These are phyloP conservation scores for Fagus sylvatica DNA, from an alignment of 306 rosid species.

Conservation along the genomic window DNA sequence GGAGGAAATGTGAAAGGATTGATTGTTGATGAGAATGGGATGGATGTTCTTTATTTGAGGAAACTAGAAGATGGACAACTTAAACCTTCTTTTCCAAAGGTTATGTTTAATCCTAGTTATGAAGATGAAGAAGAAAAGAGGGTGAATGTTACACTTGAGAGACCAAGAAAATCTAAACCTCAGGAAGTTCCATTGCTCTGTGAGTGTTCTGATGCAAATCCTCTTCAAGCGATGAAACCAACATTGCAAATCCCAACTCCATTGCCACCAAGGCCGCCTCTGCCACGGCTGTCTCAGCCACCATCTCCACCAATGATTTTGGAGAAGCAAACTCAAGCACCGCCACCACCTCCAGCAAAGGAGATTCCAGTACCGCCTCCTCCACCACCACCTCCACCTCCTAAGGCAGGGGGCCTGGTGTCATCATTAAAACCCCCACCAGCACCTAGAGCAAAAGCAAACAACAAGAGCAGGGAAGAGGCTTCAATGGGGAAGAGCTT, in stretches of 20 bases:
- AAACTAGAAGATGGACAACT: slow-evolving; percentile 44
- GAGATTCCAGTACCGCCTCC: slow-evolving; percentile 16
- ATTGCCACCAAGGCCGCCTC: slow-evolving; percentile 9
- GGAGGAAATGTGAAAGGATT: slow-evolving; percentile 48
- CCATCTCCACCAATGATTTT: slow-evolving; percentile 29
- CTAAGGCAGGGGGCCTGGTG: slow-evolving; percentile 31
- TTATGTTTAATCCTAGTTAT: slow-evolving; percentile 51
- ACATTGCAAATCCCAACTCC: slow-evolving; percentile 18
- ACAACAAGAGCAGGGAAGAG: slow-evolving; percentile 24
- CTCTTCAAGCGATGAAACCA: slow-evolving; percentile 18
- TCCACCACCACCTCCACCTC: slow-evolving; percentile 32
- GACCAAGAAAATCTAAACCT: slow-evolving; percentile 19
- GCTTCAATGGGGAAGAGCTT: slow-evolving; percentile 35
- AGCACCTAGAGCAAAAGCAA: slow-evolving; percentile 39
- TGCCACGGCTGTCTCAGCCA: slow-evolving; percentile 16
- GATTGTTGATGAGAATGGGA: slow-evolving; percentile 50
- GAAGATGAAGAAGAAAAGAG: slow-evolving; percentile 47
- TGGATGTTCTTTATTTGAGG: slow-evolving; percentile 46
- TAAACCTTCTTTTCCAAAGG: slow-evolving; percentile 32
- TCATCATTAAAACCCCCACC: slow-evolving; percentile 49
- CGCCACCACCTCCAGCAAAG: slow-evolving; percentile 11
- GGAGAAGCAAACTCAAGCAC: slow-evolving; percentile 34
- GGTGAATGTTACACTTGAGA: slow-evolving; percentile 39
- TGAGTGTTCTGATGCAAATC: slow-evolving; percentile 5
- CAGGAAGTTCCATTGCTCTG: slow-evolving; percentile 19